phyloP scores from a whole-genome alignment of 441 rosid species.

The Flueggea neowawraea region DNA sequence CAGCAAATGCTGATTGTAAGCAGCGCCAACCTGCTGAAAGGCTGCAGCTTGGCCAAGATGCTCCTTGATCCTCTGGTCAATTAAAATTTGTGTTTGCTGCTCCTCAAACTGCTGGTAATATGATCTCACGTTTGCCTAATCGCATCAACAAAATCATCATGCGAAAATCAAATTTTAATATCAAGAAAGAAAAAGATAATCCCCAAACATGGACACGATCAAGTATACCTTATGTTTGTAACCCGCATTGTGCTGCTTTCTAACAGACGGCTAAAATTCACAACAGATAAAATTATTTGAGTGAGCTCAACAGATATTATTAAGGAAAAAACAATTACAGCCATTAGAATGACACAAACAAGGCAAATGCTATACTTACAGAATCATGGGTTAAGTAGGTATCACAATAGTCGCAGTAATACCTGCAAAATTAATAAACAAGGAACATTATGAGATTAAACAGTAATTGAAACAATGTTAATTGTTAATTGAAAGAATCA shows the following conservation, averaged over 20 bases:
- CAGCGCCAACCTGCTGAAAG: slow-evolving; percentile 86
- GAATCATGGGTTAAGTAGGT: slow-evolving; percentile 98
- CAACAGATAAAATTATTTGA: neutral
- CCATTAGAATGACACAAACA: too few species aligned
- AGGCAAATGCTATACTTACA: slow-evolving; percentile 34
- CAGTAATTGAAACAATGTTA: too few species aligned
- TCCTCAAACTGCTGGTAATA: slow-evolving; percentile 98
- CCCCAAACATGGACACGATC: neutral
- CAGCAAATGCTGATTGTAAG: slow-evolving; percentile 78
- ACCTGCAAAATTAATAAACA: slow-evolving; percentile 37
- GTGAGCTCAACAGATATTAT: too few species aligned
- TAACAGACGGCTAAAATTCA: slow-evolving; percentile 83
- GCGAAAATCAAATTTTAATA: neutral
- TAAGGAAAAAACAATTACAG: too few species aligned
- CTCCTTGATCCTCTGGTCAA: slow-evolving; percentile 94
- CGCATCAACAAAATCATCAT: slow-evolving; percentile 11
- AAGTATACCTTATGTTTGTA: slow-evolving; percentile 52
- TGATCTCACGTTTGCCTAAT: slow-evolving; percentile 83
- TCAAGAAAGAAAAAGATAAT: neutral
- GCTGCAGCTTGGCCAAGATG: slow-evolving; percentile 92
- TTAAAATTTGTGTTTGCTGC: slow-evolving; percentile 91
- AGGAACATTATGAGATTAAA: too few species aligned
- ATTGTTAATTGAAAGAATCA: too few species aligned
- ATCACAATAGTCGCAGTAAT: slow-evolving; percentile 96
- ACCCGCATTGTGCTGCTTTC: slow-evolving; percentile 99